Base-by-base conservation (phyloP, 768 basidiomycete genomes). In the Lactarius sanguifluus region DNA sequence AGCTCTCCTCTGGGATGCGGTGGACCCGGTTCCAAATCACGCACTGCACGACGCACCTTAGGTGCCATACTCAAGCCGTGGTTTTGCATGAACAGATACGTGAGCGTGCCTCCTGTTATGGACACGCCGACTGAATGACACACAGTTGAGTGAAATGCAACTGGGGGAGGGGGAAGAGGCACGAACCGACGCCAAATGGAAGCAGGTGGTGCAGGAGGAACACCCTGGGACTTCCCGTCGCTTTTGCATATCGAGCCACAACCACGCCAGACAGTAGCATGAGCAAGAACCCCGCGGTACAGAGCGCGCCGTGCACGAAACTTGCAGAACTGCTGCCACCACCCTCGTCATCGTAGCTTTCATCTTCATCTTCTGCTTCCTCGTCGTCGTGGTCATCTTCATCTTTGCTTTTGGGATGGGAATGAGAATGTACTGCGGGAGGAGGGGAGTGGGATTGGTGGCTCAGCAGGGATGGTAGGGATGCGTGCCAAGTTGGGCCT, bases 201-300 rank as follows among this genome's bases (percentile, higher is more conserved):
- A 28, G 28, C 28, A 28, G 28, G 70, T 67, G 87, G 85, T 66
- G 85, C 78, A 47, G 79, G 10, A 65, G 74, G 76, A 81, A 71
- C 85, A 87, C 3, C 75, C 79, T 69, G 59, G 66, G 55, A 74
- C 80, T 73, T 73, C 85, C 80, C 72, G 76, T 45, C 73, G 75
- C 34, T 77, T 83, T 69, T 80, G 79, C 72, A 69, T 82, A 86
- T 64, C 87, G 80, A 25, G 83, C 82, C 54, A 85, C 75, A 67
- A 88, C 75, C 15, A 79, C 81, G 18, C 87, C 87, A 36, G 83
- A 64, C 3, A 86, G 87, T 10, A 89, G 78, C n/a, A 88, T 70
- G 59, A 87, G 75, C 61, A 88, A 75, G 72, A 85, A 86, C 2
- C 84, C 87, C 41, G 79, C 75, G 0, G 81, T 73, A 68, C 80